A percentile compares a stretch with the other conserved stretches of the same genome.
phyloP scores from a whole-genome alignment of 2,329 filamentous ascomycete species.

The Colletotrichum aenigma region DNA sequence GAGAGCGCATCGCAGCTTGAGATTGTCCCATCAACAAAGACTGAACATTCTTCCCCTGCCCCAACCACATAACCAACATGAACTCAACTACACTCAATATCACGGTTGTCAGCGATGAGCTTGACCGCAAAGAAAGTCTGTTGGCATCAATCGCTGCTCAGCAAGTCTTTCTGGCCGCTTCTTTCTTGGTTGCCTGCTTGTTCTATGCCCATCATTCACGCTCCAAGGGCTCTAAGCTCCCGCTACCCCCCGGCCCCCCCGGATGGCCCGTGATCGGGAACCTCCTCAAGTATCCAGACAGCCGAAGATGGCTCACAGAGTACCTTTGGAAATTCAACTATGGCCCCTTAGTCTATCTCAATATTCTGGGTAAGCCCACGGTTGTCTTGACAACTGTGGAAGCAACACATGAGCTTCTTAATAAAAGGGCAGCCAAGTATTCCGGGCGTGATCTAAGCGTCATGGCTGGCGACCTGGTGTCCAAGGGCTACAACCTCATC shows the following conservation, averaged over 20 bases:
- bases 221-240: neutral
- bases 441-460: neutral
- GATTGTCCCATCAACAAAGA: neutral
- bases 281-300: neutral
- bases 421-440: neutral
- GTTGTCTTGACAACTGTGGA: conserved; percentile 1
- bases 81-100: neutral
- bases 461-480: neutral
- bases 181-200: neutral
- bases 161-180: neutral
- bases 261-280: neutral
- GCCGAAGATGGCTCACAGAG: neutral
- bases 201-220: neutral
- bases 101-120: neutral
- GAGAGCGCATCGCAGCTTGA: neutral
- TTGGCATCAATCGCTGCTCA: neutral
- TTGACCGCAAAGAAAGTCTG: neutral
- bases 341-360: neutral
- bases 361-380: neutral
- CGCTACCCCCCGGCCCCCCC: neutral
- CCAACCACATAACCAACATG: neutral
- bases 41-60: neutral
- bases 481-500: neutral
- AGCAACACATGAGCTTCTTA: conserved; percentile 4
- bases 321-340: neutral